A percentile compares a stretch with the other conserved stretches of the same genome.
Conservation (phyloP, 305 asterid genomes). For the Plantago coronopus region DNA sequence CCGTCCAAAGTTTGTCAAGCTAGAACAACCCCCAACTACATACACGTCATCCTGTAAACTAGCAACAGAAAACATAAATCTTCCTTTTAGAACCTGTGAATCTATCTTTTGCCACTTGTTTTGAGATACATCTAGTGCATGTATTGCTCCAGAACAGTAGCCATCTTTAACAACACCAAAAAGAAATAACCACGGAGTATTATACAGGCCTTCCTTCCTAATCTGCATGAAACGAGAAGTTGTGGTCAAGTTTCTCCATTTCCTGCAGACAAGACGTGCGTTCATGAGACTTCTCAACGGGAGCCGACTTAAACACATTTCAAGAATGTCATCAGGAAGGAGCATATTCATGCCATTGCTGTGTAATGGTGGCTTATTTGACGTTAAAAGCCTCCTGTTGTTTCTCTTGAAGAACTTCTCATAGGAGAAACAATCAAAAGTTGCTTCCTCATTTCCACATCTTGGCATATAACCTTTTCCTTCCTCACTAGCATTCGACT, state of each 20-base stretch:
- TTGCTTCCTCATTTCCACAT: slow-evolving; percentile 51
- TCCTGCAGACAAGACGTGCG: slow-evolving; percentile 87
- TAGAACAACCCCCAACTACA: slow-evolving; percentile 82
- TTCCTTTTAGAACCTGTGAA: slow-evolving; percentile 60
- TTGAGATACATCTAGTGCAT: slow-evolving; percentile 66
- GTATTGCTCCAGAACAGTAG: slow-evolving; percentile 80
- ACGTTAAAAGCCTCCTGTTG: slow-evolving; percentile 45
- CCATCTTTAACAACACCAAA: slow-evolving; percentile 78
- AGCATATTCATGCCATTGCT: slow-evolving; percentile 47
- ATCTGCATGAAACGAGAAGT: slow-evolving; percentile 67
- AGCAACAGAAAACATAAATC: slow-evolving; percentile 72
- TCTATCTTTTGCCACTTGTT: slow-evolving; percentile 77
- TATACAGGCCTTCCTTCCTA: slow-evolving; percentile 63
- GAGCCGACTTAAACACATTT: slow-evolving; percentile 83
- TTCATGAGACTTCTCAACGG: slow-evolving; percentile 67
- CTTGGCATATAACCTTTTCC: slow-evolving; percentile 42
- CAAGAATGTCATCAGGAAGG: slow-evolving; percentile 82
- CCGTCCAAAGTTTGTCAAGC: slow-evolving; percentile 80
- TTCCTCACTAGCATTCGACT: slow-evolving; percentile 68
- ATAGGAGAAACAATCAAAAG: slow-evolving; percentile 68
- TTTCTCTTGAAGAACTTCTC: slow-evolving; percentile 62
- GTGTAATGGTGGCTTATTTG: slow-evolving; percentile 22
- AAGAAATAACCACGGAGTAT: slow-evolving; percentile 75
- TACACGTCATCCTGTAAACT: slow-evolving; percentile 60
- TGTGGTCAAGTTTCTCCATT: slow-evolving; percentile 75